Conservation (phyloP, 179 eudicot species). For the Silene vulgaris region DNA sequence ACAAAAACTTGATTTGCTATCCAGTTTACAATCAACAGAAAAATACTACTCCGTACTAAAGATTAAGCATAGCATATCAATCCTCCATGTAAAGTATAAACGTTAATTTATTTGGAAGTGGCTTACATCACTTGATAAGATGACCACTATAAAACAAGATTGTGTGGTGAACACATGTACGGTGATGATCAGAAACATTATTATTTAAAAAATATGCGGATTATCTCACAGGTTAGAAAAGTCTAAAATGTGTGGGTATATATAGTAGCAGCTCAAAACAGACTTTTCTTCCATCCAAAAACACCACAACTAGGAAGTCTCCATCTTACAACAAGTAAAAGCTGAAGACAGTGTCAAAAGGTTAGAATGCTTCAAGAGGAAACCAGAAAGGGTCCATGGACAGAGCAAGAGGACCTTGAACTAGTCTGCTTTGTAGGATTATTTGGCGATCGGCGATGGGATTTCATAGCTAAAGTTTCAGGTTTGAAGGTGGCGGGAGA, state of each 20-base stretch:
- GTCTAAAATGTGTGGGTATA: slow-evolving; percentile 29
- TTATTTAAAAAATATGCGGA: slow-evolving; percentile 24
- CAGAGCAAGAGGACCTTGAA: slow-evolving; percentile 74
- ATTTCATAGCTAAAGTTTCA: slow-evolving; percentile 90
- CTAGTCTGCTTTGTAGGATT: slow-evolving; percentile 63
- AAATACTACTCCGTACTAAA: background rate
- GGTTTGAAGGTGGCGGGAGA: slow-evolving; percentile 99
- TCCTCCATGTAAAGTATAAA: slow-evolving; percentile 14
- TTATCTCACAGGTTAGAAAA: slow-evolving; percentile 30
- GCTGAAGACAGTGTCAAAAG: slow-evolving; percentile 11
- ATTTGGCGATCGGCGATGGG: slow-evolving; percentile 87
- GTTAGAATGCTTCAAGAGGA: slow-evolving; percentile 48
- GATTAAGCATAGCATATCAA: slow-evolving; percentile 32
- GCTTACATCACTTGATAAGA: slow-evolving; percentile 47
- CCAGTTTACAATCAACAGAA: slow-evolving; percentile 12
- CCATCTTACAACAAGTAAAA: slow-evolving; percentile 12
- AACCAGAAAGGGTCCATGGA: slow-evolving; percentile 76
- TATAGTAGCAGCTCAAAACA: slow-evolving; percentile 32
- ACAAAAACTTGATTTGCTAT: slow-evolving; percentile 4
- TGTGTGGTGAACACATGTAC: slow-evolving; percentile 40
- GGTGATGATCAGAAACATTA: slow-evolving; percentile 39
- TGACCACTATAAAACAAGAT: slow-evolving; percentile 35
- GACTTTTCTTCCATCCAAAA: slow-evolving; percentile 23
- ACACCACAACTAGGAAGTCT: slow-evolving; percentile 11
- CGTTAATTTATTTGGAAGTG: slow-evolving; percentile 30